Base-by-base conservation (phyloP, 75 land plant genomes). In the Cryptomeria japonica region DNA sequence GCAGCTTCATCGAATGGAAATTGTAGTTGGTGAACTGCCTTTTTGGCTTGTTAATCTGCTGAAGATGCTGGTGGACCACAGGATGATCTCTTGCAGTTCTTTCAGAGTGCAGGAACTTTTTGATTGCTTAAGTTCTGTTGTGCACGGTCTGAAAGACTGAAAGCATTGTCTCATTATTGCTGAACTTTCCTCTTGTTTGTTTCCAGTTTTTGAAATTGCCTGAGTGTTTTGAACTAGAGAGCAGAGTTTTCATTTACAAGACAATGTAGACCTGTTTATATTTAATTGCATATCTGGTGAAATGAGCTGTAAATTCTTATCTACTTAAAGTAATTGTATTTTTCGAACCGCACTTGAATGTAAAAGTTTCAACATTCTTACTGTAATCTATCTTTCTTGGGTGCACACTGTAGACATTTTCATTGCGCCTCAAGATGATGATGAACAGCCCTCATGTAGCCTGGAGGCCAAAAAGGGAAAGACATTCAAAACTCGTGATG, bases 381-480 rank as follows among this genome's bases (percentile, higher is more conserved):
- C 47, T 42, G 25, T 80, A 80, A 28, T 46, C 15, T n/a, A 28
- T 82, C 28, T n/a, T 39, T 34, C 41, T 84, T 55, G 49, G 86
- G 86, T 55, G 41, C 12, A 56, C 25, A 34, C 39, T 55, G 41
- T 25, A 56, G 64, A 53, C 28, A 22, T 84, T 37, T 53, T 56
- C 0, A 18, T 84, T 84, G 86, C 88, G 25, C 87, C 87, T 83
- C 87, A 90, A 44, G 91, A 94, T 72, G 95, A 94, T 85, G 88
- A 86, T 58, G 93, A 91, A 73, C 90, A 91, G 86, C 88, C 92
- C 83, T 87, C 89, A 13, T 85, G 58, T 47, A 5, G 47, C 22
- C 73, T 12, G 53, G 70, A 49, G 14, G 87, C 84, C 13, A 84
- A 39, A 47, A 87, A 87, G 73, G 77, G 41, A 84, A 83, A 32